Base-by-base conservation (phyloP, 1,139 yeast species). In the Lipomyces yarrowii region DNA sequence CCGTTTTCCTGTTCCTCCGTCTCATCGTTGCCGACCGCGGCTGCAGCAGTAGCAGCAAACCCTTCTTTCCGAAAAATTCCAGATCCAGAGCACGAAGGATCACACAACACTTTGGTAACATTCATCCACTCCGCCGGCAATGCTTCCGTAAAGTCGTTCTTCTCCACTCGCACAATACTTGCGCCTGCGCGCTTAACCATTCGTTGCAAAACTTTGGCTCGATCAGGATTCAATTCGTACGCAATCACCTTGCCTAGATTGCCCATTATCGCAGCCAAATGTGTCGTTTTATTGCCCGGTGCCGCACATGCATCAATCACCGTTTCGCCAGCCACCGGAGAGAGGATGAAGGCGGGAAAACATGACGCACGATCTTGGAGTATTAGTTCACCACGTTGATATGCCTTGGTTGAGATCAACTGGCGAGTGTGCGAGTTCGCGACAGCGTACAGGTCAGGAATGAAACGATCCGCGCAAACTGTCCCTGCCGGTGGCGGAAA, bases 231-330 rank as follows among this genome's bases (percentile, higher is more conserved):
- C 72, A 93, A 83, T 77, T 94, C 99, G 78, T 92, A 94, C 0
- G 99, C 99, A 73, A 83, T 83, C 5, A 93, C 87, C 70, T 70
- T 6, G 77, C 81, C 52, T 72, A 74, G 53, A 75, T 75, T 53
- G 68, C 76, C 75, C 69, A 81, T 76, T 75, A 85, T 79, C 1
- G 96, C 85, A 0, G 98, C 97, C 37, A 89, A 80, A 78, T 93
- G 98, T 0, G 98, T 91, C 0, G 99, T 94, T 76, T 94, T 96
- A 77, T 94, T 94, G 6, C 99, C 99, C 1, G 99, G 99, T 0
- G 99, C 99, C 1, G 99, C 92, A 78, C 98, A 93, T 0, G 98
- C 90, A 78, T 94, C 99, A 56, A 94, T 90, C 7, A 92, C 85
- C 60, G 82, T 78, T 65, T 83, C 86, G 3, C 83, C 83, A 15